Conservation (phyloP, 2,329 filamentous ascomycete genomes). For the Colletotrichum chlorophyti region DNA sequence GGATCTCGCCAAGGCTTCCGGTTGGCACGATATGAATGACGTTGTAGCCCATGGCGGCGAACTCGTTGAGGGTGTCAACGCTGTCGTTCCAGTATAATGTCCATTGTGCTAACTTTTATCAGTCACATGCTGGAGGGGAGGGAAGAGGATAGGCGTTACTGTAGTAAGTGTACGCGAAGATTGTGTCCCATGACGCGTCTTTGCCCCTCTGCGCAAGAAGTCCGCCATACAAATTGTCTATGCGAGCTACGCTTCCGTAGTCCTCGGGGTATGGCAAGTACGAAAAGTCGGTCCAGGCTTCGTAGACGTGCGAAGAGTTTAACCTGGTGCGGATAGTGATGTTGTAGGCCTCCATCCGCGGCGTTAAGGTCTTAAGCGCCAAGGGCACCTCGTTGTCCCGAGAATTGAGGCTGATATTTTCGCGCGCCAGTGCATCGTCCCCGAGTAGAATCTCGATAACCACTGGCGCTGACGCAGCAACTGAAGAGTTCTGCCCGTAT, state of each 20-base stretch:
- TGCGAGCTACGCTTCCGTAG: constrained; percentile 49
- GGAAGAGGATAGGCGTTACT: constrained; percentile 48
- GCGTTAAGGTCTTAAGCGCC: constrained; percentile 41
- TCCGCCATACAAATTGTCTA: constrained; percentile 53
- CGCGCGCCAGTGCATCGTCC: constrained; percentile 40
- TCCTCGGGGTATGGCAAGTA: constrained; percentile 50
- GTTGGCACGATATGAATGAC: constrained; percentile 39
- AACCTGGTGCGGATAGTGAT: constrained; percentile 41
- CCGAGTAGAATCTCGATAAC: constrained; percentile 42
- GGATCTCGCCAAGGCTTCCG: constrained; percentile 19
- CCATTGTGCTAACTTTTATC: constrained; percentile 42
- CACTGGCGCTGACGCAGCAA: constrained; percentile 36
- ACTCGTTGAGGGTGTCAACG: constrained; percentile 39
- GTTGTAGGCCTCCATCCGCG: constrained; percentile 45
- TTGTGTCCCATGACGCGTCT: constrained; percentile 42
- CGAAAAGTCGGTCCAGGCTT: constrained; percentile 35
- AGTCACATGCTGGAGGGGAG: constrained; percentile 30
- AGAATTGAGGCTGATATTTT: constrained; percentile 41
- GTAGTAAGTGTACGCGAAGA: constrained; percentile 47
- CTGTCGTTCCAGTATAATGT: constrained; percentile 49
- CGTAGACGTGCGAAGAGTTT: constrained; percentile 18
- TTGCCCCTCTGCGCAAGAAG: constrained; percentile 33
- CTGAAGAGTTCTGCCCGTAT: constrained; percentile 30
- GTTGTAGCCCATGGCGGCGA: constrained; percentile 48
- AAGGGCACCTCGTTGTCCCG: constrained; percentile 45